Conservation (phyloP, 2,329 filamentous ascomycete species). For the Neofusicoccum sp. region DNA sequence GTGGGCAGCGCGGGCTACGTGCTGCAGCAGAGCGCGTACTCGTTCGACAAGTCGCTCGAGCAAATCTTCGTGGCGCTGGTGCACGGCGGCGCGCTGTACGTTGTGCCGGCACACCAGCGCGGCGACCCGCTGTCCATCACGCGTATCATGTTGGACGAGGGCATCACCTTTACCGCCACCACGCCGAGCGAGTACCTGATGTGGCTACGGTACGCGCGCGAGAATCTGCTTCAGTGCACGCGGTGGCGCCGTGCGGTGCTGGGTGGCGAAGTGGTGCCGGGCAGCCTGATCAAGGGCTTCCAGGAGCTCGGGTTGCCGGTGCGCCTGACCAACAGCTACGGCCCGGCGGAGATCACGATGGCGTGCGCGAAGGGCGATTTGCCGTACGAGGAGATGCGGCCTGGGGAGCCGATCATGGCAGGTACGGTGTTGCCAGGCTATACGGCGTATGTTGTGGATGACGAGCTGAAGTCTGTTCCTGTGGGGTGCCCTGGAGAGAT, state of each 20-base stretch:
- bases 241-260: conserved; percentile 35
- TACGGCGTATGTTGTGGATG: conserved; percentile 15
- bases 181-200: conserved; percentile 47
- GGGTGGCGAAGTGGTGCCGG: conserved; percentile 28
- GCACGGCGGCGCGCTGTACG: conserved; percentile 41
- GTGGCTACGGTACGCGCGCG: conserved; percentile 28
- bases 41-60: conserved; percentile 46
- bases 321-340: conserved; percentile 8
- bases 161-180: conserved; percentile 42
- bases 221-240: conserved; percentile 24
- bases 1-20: conserved; percentile 42
- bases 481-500: conserved; percentile 18
- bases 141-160: conserved; percentile 39
- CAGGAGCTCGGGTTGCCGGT: too few species aligned
- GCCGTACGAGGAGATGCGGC: neutral
- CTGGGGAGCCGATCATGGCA: conserved; percentile 5
- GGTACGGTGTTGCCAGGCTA: conserved; percentile 2
- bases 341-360: conserved; percentile 10
- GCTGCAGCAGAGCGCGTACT: conserved; percentile 48
- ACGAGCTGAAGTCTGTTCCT: conserved; percentile 10
- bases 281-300: too few species aligned
- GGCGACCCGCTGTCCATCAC: conserved; percentile 40
- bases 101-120: conserved; percentile 36
- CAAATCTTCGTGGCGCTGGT: conserved; percentile 47
- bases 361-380: neutral